These are phyloP conservation scores for Tetradesmus obliquus DNA, from an alignment of 139 green algal genomes.

Conservation along the genomic window DNA sequence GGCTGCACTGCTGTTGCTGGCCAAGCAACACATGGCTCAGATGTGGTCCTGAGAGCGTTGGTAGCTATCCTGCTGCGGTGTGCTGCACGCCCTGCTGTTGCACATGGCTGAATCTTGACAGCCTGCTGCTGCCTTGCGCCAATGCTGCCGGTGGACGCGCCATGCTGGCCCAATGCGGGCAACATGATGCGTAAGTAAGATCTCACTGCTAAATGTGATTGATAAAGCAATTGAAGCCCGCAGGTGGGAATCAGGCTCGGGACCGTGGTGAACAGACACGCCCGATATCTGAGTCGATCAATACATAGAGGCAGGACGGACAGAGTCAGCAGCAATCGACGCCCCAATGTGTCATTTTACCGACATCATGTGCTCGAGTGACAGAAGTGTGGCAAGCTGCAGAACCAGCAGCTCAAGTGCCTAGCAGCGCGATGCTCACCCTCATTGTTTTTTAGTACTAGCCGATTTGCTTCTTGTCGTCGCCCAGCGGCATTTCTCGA, in stretches of 20 bases:
- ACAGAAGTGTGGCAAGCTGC: background rate
- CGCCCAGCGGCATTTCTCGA: background rate
- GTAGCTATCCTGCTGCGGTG: background rate
- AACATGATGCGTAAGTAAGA: background rate
- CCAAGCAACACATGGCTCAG: background rate
- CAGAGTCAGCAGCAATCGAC: background rate
- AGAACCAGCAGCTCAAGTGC: background rate
- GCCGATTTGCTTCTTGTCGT: background rate
- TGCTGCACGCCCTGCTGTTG: background rate
- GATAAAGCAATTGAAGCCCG: background rate
- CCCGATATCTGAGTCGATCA: background rate
- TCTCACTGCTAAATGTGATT: background rate
- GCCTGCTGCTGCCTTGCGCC: background rate
- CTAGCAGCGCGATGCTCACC: too few relatives aligned
- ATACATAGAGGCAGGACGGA: background rate
- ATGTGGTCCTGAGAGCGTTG: background rate
- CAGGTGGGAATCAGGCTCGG: background rate
- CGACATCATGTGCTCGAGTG: background rate
- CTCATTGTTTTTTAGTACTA: too few relatives aligned
- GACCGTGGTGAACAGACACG: background rate
- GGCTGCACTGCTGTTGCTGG: background rate
- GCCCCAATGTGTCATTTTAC: background rate
- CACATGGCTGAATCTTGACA: slow-evolving; percentile 33
- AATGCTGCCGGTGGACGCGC: background rate
- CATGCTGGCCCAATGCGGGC: slow-evolving; percentile 14